Evolutionary conservation across 108 stramenopile genomes (phyloP).

Genomic region (Fragilariopsis cylindrus): DNA sequence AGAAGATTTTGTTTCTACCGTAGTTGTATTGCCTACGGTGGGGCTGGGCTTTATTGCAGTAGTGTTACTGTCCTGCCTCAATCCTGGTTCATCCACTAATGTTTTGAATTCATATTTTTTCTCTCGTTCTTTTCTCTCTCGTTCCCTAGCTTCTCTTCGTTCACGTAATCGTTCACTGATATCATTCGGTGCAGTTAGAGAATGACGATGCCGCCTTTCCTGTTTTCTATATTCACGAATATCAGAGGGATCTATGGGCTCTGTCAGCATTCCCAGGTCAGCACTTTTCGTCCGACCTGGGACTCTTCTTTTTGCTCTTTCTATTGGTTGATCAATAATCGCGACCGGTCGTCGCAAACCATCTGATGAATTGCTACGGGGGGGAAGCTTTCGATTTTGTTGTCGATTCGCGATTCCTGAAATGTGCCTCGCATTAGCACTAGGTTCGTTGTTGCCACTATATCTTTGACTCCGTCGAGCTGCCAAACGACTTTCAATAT

Average conservation of each 20-base stretch:
- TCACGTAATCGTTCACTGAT: slow-evolving; percentile 25
- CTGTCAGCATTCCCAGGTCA: background rate
- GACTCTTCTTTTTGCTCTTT: background rate
- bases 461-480: slow-evolving; percentile 4
- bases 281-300: slow-evolving; percentile 18
- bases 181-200: slow-evolving; percentile 7
- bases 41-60: background rate
- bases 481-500: slow-evolving; percentile 15
- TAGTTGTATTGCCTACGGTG: too few species aligned
- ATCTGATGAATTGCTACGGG: slow-evolving; percentile 4
- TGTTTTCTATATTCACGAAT: background rate
- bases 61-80: background rate
- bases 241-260: background rate
- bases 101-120: background rate
- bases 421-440: background rate
- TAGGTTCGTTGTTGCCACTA: background rate
- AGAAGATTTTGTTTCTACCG: background rate
- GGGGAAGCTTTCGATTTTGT: background rate
- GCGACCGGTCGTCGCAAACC: background rate
- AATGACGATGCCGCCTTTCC: background rate
- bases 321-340: background rate
- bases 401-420: background rate
- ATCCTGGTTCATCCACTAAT: background rate
- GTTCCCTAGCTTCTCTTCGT: slow-evolving; percentile 35
- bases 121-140: slow-evolving; percentile 21